Base-by-base conservation (phyloP, 441 rosid species). In the Erodium moschatum region DNA sequence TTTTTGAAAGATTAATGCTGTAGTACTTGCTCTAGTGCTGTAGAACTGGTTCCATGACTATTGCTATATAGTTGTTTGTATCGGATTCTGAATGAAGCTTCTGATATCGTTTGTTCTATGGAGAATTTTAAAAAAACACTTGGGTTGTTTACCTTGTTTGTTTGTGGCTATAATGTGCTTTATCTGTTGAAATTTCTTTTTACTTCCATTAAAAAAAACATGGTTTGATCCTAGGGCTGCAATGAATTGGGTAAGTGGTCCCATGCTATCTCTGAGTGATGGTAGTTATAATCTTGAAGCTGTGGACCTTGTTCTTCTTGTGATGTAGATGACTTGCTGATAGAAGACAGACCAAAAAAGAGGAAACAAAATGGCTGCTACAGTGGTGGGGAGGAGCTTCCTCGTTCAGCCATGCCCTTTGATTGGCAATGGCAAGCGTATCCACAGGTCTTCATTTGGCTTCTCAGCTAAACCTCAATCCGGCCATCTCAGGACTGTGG, bases 381-480 rank as follows among this genome's bases (percentile, higher is more conserved):
- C 85, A 64, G 3, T 4, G 31, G 78, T 72, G 69, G 86, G 85
- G 48, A 83, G 84, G 77, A 73, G 79, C 70, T 81, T 81, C 77
- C 75, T 79, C 64, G 73, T 73, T 65, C 87, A 64, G 66, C 82
- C 81, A 24, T 72, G 61, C 66, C 72, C 77, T 61, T 65, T 76
- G 29, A 20, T 58, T 58, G 64, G 64, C 64, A 58, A 65, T 4
- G 46, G 67, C n/a, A 76, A 54, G 27, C 66, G 31, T 52, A 48
- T 71, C 56, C 64, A 48, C 54, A 74, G 73, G 70, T 62, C 72
- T 60, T 77, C 83, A 58, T 67, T 75, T 5, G 72, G 80, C 38
- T 20, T 73, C 80, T 40, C 74, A 58, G 68, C 78, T 42, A 69
- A 72, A 19, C 18, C 68, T 19, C 54, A 58, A 68, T 9, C 27